Conservation (phyloP, 306 rosid genomes). For the Nissolia schottii region DNA sequence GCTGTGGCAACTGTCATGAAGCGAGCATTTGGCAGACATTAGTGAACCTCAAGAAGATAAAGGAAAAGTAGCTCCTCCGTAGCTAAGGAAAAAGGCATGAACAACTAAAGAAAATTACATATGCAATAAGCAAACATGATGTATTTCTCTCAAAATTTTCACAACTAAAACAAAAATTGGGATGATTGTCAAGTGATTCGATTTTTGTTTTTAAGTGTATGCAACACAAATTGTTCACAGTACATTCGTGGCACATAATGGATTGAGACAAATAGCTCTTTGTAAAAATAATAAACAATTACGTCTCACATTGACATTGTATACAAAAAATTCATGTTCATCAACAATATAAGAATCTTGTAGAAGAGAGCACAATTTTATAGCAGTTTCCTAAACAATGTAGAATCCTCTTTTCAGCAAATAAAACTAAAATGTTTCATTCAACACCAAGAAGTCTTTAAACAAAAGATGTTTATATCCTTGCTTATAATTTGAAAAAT, state of each 20-base stretch:
- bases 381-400: not conserved
- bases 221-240: not conserved
- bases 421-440: not conserved
- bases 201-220: constrained; percentile 5
- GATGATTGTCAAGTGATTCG: not conserved
- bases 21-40: constrained; percentile 15
- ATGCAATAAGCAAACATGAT: not conserved
- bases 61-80: not conserved
- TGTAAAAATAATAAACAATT: not conserved
- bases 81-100: not conserved
- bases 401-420: not conserved
- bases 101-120: not conserved
- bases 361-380: not conserved
- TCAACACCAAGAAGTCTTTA: not conserved
- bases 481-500: not conserved
- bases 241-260: not conserved
- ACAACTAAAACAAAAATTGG: not conserved
- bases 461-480: not conserved
- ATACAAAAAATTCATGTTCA: not conserved
- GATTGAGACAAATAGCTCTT: not conserved
- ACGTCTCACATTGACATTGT: not conserved
- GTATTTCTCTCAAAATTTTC: not conserved
- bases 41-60: not conserved
- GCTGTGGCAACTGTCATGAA: constrained; percentile 81
- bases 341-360: not conserved